Evolutionary conservation across 805 yeast species (phyloP), one percentile per base, ranked within the genome.

Genomic region (Suhomyces canberraensis): DNA sequence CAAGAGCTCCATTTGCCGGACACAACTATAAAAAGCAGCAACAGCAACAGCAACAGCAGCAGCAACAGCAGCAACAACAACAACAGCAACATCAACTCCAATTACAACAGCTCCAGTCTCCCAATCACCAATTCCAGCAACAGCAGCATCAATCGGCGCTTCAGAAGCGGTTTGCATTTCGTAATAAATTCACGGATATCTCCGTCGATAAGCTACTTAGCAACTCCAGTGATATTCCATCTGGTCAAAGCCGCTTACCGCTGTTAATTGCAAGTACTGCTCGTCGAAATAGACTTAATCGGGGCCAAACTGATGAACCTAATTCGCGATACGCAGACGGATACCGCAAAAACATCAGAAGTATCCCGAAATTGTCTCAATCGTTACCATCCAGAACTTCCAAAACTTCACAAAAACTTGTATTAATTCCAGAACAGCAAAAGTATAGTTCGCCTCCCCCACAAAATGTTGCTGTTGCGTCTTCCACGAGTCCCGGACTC

Each of bases 181-280:
- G 66, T n/a, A 52, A 61, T 21, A 75, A 77, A 41, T 85, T 84
- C 54, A 79, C 90, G 25, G 81, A 82, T 38, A 86, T 90, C 4
- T 82, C 95, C 0, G 84, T 90, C 4, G 89, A 88, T 39, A 82
- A 82, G 52, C 73, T 90, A 13, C 66, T 90, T 4, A 78, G 87
- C 15, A 83, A 83, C 47, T 76, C 81, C 16, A 81, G 95, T 44
- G 97, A 87, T 51, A 86, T 90, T 11, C 97, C 98, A 0, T 84
- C 95, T 3, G 95, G 86, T 11, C 79, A 74, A 42, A 66, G 77
- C 34, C 53, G 83, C 31, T 40, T 59, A 8, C 76, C 76, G 48
- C 50, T 63, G 28, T 35, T 47, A 24, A 43, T 44, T 11, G 35
- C 45, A 8, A 45, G 49, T 34, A 44, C 47, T 7, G 42, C 41